These are phyloP conservation scores for Pichia insulana DNA, from an alignment of 805 yeast species.

Conservation along the genomic window DNA sequence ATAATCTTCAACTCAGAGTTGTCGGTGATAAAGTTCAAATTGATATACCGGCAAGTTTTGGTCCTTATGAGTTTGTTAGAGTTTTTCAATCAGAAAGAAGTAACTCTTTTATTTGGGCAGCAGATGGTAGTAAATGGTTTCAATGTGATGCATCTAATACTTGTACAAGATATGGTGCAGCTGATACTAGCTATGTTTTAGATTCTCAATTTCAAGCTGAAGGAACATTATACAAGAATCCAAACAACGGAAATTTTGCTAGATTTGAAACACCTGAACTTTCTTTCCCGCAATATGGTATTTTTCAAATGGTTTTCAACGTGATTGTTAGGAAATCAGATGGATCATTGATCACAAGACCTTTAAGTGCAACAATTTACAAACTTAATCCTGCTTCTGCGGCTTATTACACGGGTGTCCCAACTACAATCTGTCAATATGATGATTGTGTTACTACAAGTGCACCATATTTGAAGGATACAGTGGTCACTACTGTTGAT, in stretches of 20 bases:
- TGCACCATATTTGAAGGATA: slow-evolving; percentile 2
- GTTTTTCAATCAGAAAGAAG: slow-evolving; percentile 2
- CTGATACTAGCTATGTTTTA: neutral
- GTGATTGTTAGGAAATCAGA: neutral
- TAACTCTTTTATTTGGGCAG: slow-evolving; percentile 7
- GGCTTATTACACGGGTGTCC: slow-evolving; percentile 4
- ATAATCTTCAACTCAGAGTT: slow-evolving; percentile 1
- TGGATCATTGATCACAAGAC: neutral
- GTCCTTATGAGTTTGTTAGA: slow-evolving; percentile 1
- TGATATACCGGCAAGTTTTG: slow-evolving; percentile 11
- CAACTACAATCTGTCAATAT: slow-evolving; percentile 9
- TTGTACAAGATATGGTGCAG: slow-evolving; percentile 2
- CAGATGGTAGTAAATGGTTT: slow-evolving; percentile 1
- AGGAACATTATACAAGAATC: slow-evolving; percentile 1
- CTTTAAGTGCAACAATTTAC: slow-evolving; percentile 2
- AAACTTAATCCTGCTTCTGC: slow-evolving; percentile 4
- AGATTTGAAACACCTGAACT: slow-evolving; percentile 9
- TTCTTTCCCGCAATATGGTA: slow-evolving; percentile 8
- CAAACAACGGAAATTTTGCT: slow-evolving; percentile 5
- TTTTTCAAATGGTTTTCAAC: slow-evolving; percentile 2
- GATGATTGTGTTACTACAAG: slow-evolving; percentile 9
- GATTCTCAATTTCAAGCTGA: slow-evolving; percentile 11
- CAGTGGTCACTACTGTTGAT: slow-evolving; percentile 1
- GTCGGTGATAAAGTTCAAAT: slow-evolving; percentile 7
- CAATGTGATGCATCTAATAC: slow-evolving; percentile 7